Evolutionary conservation across 2,329 filamentous ascomycete species (phyloP), one percentile per base, ranked within the genome.

Genomic region (Cladosporium sp.): DNA sequence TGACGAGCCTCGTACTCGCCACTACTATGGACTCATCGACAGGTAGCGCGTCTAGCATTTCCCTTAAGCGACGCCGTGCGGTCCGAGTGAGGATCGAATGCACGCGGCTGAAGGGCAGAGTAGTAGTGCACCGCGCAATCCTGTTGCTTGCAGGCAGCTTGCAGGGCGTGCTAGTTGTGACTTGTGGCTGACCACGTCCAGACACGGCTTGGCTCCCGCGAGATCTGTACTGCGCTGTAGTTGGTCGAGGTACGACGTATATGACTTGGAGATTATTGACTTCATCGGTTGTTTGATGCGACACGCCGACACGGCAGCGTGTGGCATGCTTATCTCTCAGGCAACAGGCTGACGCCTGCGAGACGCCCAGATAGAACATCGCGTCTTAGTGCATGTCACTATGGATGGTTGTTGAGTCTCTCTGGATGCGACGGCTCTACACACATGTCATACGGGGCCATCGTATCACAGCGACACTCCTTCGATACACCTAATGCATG

Each of bases 41-140:
- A 45, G 42, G 25, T 38, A 45, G 42, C 30, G 40, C 17, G 42
- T 49, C 17, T 56, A 20, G 20, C 30, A 25, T 36, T 39, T 30
- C 28, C 47, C 42, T 28, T 49, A 56, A 56, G 54, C 54, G 54
- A 56, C 54, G 54, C 54, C 54, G 54, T 56, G 54, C 42, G 54
- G 28, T 56, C 54, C 54, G 54, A 55, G 52, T 55, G 34, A 25
- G 25, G 22, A 45, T 30, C 28, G 34, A 14, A 43, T 22, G 22
- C 15, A 45, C 40, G 42, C 54, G 54, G 54, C 54, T 56, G 42
- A 56, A 47, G 40, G 54, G 42, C 51, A 25, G 17, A n/a, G 25
- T 22, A 50, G 30, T n/a, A 50, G 47, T 50, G 19, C 43, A 47
- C 25, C 37, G 40, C 22, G 22, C 43, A 34, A 34, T 34, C 30